Evolutionary conservation across 179 eudicot genomes (phyloP).

Genomic region (Actinidia arguta): DNA sequence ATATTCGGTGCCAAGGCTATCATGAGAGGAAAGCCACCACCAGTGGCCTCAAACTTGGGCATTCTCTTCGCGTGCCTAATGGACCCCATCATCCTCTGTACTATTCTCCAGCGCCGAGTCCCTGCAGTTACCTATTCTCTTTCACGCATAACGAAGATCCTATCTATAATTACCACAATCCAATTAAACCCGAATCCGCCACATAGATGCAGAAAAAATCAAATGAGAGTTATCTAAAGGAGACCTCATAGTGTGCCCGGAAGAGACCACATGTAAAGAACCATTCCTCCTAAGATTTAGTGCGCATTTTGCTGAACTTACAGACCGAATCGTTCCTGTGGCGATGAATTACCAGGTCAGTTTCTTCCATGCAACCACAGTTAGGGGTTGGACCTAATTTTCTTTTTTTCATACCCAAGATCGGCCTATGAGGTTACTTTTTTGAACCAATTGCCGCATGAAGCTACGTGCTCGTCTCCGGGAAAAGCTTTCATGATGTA

Average conservation of each 20-base stretch:
- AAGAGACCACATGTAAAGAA: constrained; percentile 95
- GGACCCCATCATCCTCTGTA: constrained; percentile 92
- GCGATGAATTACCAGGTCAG: constrained; percentile 92
- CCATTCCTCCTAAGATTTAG: constrained; percentile 87
- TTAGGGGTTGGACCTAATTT: constrained; percentile 86
- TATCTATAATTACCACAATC: constrained; percentile 89
- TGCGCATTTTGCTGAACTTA: constrained; percentile 85
- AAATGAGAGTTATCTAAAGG: constrained; percentile 55
- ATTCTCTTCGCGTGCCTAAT: constrained; percentile 87
- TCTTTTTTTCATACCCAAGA: constrained; percentile 93
- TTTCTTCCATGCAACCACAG: constrained; percentile 91
- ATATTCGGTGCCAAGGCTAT: constrained; percentile 69
- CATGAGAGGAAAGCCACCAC: constrained; percentile 78
- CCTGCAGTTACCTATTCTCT: constrained; percentile 95
- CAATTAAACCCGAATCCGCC: constrained; percentile 70
- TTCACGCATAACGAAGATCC: constrained; percentile 72
- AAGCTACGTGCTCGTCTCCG: constrained; percentile 92
- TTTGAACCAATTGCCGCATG: constrained; percentile 79
- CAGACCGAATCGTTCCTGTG: constrained; percentile 86
- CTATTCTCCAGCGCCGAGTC: constrained; percentile 64
- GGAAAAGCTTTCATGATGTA: constrained; percentile 90
- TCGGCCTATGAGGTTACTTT: constrained; percentile 93
- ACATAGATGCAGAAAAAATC: constrained; percentile 72
- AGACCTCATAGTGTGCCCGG: constrained; percentile 87
- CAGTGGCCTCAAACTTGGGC: constrained; percentile 50